Evolutionary conservation across 1,284 basidiomycete species (phyloP).

Genomic region (Irpex sp.): DNA sequence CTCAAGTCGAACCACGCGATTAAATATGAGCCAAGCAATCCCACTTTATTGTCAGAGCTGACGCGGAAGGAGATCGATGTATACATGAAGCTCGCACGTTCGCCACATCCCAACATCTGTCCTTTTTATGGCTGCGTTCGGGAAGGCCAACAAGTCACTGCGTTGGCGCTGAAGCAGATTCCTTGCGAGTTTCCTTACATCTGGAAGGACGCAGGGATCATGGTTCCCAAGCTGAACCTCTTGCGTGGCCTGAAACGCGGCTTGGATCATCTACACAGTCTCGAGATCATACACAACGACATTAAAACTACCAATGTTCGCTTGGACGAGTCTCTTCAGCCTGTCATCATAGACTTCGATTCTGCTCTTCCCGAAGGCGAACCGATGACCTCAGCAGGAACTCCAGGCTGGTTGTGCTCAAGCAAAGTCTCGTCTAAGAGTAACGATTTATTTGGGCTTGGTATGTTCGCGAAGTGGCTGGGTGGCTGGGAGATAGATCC

Average conservation of each 20-base stretch:
- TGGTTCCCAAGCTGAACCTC: not conserved
- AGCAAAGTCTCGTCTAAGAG: not conserved
- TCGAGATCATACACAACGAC: not conserved
- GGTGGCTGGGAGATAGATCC: not conserved
- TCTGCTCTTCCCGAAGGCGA: not conserved
- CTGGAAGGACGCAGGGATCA: not conserved
- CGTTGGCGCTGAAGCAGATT: not conserved
- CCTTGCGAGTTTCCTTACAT: not conserved
- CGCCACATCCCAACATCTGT: not conserved
- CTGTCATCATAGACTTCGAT: not conserved
- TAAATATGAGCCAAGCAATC: not conserved
- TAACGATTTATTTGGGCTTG: not conserved
- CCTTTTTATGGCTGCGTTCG: not conserved
- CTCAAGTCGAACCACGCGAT: not conserved
- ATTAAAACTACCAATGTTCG: not conserved
- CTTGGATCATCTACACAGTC: not conserved
- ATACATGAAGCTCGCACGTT: not conserved
- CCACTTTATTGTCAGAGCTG: not conserved
- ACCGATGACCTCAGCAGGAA: not conserved
- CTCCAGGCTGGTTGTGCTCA: not conserved
- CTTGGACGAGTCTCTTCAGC: not conserved
- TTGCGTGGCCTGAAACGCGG: not conserved
- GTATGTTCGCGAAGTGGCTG: not conserved
- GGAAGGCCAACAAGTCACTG: not conserved
- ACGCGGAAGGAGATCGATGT: not conserved